phyloP scores from a whole-genome alignment of 768 basidiomycete genomes.

The Leccinum fibrillosum region DNA sequence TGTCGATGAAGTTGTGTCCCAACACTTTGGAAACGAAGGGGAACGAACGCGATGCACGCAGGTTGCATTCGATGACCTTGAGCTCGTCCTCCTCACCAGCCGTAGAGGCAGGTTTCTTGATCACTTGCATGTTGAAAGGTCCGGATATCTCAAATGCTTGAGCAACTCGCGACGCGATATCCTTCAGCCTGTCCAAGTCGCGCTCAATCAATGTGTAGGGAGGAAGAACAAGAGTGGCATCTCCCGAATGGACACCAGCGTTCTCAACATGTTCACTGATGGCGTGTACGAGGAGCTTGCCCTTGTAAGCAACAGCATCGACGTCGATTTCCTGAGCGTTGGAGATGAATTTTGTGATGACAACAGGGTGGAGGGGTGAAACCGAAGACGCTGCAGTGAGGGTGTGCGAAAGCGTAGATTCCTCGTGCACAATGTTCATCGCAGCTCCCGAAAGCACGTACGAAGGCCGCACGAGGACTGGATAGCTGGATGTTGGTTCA shows the following conservation, averaged over 20 bases:
- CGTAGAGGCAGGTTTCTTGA: slow-evolving; percentile 65
- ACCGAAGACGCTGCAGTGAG: slow-evolving; percentile 96
- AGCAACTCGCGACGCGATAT: slow-evolving; percentile 93
- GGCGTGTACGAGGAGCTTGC: slow-evolving; percentile 89
- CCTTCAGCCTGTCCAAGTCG: slow-evolving; percentile 88
- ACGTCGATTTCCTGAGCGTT: slow-evolving; percentile 97
- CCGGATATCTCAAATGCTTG: slow-evolving; percentile 94
- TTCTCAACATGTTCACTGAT: slow-evolving; percentile 99
- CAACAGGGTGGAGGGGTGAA: slow-evolving; percentile 95
- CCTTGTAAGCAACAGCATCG: slow-evolving; percentile 93
- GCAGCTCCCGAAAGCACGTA: slow-evolving; percentile 98
- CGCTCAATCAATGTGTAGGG: slow-evolving; percentile 74
- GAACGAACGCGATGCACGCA: slow-evolving; percentile 97
- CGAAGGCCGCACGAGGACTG: slow-evolving; percentile 96
- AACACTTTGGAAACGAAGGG: slow-evolving; percentile 99
- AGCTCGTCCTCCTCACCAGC: slow-evolving; percentile 61
- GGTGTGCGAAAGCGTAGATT: slow-evolving; percentile 84
- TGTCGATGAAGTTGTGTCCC: slow-evolving; percentile 95
- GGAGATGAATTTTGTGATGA: slow-evolving; percentile 98
- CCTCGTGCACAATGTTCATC: slow-evolving; percentile 98
- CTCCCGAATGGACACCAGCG: slow-evolving; percentile 97
- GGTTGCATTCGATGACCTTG: slow-evolving; percentile 98
- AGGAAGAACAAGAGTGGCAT: slow-evolving; percentile 95
- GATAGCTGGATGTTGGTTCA: slow-evolving; percentile 59
- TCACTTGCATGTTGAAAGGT: slow-evolving; percentile 99